These are phyloP conservation scores for Kwoniella sp. DNA, from an alignment of 768 basidiomycete species.

Conservation along the genomic window DNA sequence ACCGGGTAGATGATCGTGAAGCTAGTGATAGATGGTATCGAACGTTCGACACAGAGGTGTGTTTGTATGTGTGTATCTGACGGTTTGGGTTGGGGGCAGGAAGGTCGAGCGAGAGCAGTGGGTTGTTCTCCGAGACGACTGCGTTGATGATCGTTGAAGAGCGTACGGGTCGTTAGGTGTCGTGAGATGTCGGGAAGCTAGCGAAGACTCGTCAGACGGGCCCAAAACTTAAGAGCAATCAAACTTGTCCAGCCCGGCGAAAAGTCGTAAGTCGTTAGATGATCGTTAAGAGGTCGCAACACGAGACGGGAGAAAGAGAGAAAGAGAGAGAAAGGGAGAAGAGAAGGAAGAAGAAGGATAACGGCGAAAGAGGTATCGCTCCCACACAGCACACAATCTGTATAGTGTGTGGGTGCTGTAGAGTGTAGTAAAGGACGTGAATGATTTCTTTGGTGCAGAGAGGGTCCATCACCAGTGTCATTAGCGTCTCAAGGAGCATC, in stretches of 20 bases:
- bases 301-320: background rate
- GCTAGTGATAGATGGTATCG: background rate
- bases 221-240: slow-evolving; percentile 1
- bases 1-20: background rate
- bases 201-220: slow-evolving; percentile 1
- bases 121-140: background rate
- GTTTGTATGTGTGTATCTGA: background rate
- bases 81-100: background rate
- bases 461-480: background rate
- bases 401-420: background rate
- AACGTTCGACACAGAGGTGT: background rate
- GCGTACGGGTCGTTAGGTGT: no score
- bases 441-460: background rate
- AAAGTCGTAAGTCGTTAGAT: slow-evolving; percentile 19
- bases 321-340: background rate
- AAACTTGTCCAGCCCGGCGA: background rate
- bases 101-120: background rate
- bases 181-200: slow-evolving; percentile 1
- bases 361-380: background rate
- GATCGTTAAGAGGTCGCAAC: slow-evolving; percentile 5
- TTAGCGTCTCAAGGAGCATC: background rate
- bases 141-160: no score
- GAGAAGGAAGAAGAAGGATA: slow-evolving; percentile 6
- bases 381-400: background rate
- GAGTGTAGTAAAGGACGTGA: background rate